Evolutionary conservation across 164 flowering plant species (phyloP), one percentile per base, ranked within the genome.

Genomic region (Vitis labrusca): DNA sequence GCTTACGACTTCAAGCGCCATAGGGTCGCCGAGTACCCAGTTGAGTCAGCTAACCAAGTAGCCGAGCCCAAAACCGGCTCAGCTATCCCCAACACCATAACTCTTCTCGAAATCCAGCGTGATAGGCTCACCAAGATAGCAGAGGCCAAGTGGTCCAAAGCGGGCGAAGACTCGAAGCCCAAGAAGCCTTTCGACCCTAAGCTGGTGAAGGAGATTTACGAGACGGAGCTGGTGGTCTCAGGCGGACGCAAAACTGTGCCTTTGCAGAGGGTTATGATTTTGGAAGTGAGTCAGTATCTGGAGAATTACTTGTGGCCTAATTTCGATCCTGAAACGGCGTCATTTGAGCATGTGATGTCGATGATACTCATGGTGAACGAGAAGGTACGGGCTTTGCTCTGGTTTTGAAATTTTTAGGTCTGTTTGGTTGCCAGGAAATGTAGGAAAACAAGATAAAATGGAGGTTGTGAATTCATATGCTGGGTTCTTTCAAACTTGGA

Each of bases 361-460:
- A 93, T 96, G 92, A 87, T 96, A 15, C 85, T 96, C 56, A 93
- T 96, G 98, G 77, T 96, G 65, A 96, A 96, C 69, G 98, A 96
- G 82, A 96, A 95, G 98, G 97, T 91, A 77, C 51, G 49, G 0
- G 13, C 14, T 16, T n/a, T 12, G 9, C 12, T 10, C 23, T 19
- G 3, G 37, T 14, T 29, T 67, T 59, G 44, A 5, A 54, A 2
- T 10, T 57, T 12, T 4, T 37, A 37, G 54, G 19, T 64, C 13
- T 67, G 53, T 44, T 67, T 67, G 55, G 16, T 37, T 53, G 27
- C 15, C 50, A 66, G 8, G 9, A 56, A 16, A 17, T 56, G 59
- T 19, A 17, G 29, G 59, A 56, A 56, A 16, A 13, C n/a, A 53
- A 53, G 56, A 58, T 56, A 56, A 56, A 56, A 10, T 56, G 14